These are phyloP conservation scores for Puccinia triticina DNA, from an alignment of 1,284 basidiomycete genomes.

Conservation along the genomic window DNA sequence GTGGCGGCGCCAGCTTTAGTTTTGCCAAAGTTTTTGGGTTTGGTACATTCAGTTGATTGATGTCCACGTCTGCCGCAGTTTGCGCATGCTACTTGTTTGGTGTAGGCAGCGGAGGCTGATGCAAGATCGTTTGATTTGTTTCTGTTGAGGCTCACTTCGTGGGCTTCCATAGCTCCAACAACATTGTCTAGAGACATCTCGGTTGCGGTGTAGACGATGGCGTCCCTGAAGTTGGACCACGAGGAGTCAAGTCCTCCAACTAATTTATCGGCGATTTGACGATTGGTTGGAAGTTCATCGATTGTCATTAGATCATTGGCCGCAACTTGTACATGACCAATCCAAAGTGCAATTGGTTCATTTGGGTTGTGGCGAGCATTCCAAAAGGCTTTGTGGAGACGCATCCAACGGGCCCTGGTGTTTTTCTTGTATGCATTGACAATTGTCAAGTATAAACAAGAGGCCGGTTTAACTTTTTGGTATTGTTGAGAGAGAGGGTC, in stretches of 20 bases:
- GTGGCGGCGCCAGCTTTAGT: no score
- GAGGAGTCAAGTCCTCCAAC: not conserved
- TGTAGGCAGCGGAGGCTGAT: not conserved
- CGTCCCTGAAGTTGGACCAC: not conserved
- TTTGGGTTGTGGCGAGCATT: no score
- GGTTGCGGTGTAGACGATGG: not conserved
- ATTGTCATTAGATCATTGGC: not conserved
- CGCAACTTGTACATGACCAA: not conserved
- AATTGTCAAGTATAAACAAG: not conserved
- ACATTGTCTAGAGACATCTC: not conserved
- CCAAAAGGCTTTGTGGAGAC: no score
- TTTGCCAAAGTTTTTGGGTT: no score
- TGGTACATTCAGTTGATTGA: no score
- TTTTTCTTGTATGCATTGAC: slow-evolving; percentile 5
- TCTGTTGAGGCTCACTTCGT: not conserved
- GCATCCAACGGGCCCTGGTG: no score
- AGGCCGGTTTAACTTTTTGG: not conserved
- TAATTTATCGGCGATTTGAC: not conserved
- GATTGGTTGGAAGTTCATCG: not conserved
- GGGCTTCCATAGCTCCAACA: not conserved
- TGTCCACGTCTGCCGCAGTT: no score
- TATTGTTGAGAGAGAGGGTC: not conserved
- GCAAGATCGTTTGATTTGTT: not conserved
- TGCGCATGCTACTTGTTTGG: not conserved
- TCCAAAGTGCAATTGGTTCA: not conserved